These are phyloP conservation scores for Retiboletus fuscus DNA, from an alignment of 1,284 basidiomycete genomes.

Conservation along the genomic window DNA sequence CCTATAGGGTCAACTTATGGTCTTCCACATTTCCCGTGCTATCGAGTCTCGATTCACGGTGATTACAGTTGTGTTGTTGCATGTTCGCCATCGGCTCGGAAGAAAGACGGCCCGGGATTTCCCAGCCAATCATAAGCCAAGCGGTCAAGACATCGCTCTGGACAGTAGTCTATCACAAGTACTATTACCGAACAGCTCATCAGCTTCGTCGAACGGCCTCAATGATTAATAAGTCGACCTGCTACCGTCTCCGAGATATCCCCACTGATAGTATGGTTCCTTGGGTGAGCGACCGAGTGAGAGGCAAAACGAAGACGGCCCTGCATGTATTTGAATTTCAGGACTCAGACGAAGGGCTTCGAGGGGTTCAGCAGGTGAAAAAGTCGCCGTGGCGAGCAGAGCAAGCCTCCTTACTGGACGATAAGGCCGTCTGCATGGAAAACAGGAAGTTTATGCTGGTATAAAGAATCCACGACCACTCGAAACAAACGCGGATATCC, in stretches of 20 bases:
- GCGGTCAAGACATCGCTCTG: not conserved
- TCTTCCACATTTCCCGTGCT: conserved; percentile 2
- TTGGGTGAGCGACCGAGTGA: not conserved
- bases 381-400: not conserved
- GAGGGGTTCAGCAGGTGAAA: too few relatives aligned
- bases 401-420: not conserved
- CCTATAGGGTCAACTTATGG: not conserved
- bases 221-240: not conserved
- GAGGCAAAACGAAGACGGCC: too few relatives aligned
- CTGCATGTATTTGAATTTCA: too few relatives aligned
- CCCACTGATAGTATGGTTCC: not conserved
- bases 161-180: not conserved
- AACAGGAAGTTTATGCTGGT: not conserved
- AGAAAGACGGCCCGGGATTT: conserved; percentile 1
- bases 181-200: not conserved
- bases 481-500: too few relatives aligned
- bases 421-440: not conserved
- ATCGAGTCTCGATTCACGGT: conserved; percentile 27
- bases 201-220: not conserved
- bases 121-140: not conserved
- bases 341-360: too few relatives aligned
- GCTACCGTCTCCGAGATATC: not conserved
- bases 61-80: conserved; percentile 33
- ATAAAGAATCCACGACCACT: not conserved
- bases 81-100: conserved; percentile 12